Evolutionary conservation across 2,329 filamentous ascomycete genomes (phyloP).

Genomic region (Uncinocarpus reesii): DNA sequence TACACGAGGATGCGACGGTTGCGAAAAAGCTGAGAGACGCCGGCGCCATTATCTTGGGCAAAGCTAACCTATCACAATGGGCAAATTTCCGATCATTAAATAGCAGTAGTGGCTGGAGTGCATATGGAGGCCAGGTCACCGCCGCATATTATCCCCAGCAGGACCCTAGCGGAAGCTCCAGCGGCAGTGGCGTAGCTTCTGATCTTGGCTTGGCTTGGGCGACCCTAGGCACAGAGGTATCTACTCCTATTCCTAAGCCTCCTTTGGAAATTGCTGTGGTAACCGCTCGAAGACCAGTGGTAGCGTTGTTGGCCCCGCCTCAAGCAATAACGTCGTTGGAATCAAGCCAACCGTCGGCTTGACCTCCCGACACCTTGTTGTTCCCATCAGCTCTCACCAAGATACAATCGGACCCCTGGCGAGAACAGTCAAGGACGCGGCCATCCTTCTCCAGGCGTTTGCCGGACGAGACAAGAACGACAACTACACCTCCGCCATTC

Average conservation of each 20-base stretch:
- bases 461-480: conserved; percentile 44
- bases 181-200: conserved; percentile 51
- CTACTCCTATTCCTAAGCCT: not conserved
- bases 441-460: conserved; percentile 50
- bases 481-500: conserved; percentile 51
- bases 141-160: conserved; percentile 53
- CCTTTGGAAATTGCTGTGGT: not conserved
- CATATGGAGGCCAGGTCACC: conserved; percentile 52
- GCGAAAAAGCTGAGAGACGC: conserved; percentile 50
- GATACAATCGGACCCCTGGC: conserved; percentile 51
- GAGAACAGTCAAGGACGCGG: conserved; percentile 49
- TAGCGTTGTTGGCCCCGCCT: conserved; percentile 49
- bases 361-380: conserved; percentile 49
- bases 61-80: conserved; percentile 56
- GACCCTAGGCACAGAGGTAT: conserved; percentile 49
- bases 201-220: conserved; percentile 51
- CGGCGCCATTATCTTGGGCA: conserved; percentile 56
- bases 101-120: conserved; percentile 51
- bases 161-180: conserved; percentile 53
- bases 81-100: conserved; percentile 51
- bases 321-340: conserved; percentile 52
- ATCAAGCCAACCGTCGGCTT: conserved; percentile 59
- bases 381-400: conserved; percentile 51
- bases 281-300: conserved; percentile 42
- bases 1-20: conserved; percentile 49